Conservation (phyloP, 202 grass and related monocot species). For the Bolboschoenoplectus hybrid region DNA sequence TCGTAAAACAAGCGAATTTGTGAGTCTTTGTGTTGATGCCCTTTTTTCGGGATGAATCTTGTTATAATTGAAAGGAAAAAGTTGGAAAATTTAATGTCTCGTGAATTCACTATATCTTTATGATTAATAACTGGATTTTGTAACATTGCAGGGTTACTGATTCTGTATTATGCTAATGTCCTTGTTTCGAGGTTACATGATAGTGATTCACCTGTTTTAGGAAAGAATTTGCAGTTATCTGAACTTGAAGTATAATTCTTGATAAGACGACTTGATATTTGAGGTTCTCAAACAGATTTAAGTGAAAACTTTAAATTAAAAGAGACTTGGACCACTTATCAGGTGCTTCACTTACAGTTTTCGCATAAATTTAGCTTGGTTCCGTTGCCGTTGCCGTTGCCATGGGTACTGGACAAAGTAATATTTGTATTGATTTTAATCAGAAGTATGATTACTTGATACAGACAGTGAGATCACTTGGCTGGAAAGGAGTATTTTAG, state of each 20-base stretch:
- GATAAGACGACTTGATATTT: slow-evolving; percentile 29
- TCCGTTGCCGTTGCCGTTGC: not conserved
- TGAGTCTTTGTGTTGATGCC: not conserved
- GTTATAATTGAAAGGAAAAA: not conserved
- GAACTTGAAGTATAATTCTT: slow-evolving; percentile 29
- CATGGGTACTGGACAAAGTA: not conserved
- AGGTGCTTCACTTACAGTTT: not conserved
- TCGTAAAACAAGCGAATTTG: not conserved
- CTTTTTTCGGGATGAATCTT: not conserved
- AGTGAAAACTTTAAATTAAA: slow-evolving; percentile 4
- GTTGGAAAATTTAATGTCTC: too few relatives aligned
- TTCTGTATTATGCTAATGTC: slow-evolving; percentile 24
- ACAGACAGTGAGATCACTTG: slow-evolving; percentile 15
- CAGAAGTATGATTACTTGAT: not conserved
- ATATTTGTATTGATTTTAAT: not conserved
- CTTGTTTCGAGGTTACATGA: slow-evolving; percentile 28
- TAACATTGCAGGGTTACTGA: slow-evolving; percentile 39
- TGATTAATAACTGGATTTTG: slow-evolving; percentile 32
- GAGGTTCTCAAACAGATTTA: slow-evolving; percentile 30
- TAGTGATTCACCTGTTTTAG: slow-evolving; percentile 33
- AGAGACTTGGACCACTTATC: slow-evolving; percentile 29
- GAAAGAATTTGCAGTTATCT: slow-evolving; percentile 28
- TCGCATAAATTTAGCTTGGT: not conserved
- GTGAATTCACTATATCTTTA: not conserved
- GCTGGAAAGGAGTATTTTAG: slow-evolving; percentile 7